Percentiles rank a stretch among this genome's conserved stretches.
These are phyloP conservation scores for Candida ficus DNA, from an alignment of 805 yeast genomes.

Conservation along the genomic window DNA sequence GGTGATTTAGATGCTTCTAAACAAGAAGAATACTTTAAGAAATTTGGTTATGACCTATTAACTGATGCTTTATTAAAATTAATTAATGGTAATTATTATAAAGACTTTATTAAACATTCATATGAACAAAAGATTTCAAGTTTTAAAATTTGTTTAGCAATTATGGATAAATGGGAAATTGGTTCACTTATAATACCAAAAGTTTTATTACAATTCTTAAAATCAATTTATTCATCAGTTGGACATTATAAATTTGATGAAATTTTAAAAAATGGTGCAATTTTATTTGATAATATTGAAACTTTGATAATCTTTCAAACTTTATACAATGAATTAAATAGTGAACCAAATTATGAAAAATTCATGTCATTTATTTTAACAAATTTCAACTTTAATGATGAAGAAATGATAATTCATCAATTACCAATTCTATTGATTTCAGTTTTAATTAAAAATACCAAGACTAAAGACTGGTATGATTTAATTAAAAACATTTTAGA, in stretches of 20 bases:
- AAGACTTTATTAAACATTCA: constrained; percentile 12
- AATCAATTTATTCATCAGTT: constrained; percentile 35
- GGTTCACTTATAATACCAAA: constrained; percentile 70
- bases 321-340: constrained; percentile 38
- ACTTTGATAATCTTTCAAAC: constrained; percentile 73
- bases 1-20: constrained; percentile 44
- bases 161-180: constrained; percentile 94
- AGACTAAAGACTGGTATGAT: constrained; percentile 29
- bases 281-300: constrained; percentile 85
- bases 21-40: constrained; percentile 45
- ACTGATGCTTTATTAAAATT: constrained; percentile 47
- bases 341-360: constrained; percentile 32
- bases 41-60: constrained; percentile 48
- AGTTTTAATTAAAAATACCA: constrained; percentile 28
- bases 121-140: constrained; percentile 40
- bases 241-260: constrained; percentile 32
- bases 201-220: constrained; percentile 61
- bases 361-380: constrained; percentile 55
- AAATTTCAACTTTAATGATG: constrained; percentile 75
- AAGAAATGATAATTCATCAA: constrained; percentile 76
- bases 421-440: constrained; percentile 64
- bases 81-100: constrained; percentile 30
- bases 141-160: constrained; percentile 59
- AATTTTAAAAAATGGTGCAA: constrained; percentile 51
- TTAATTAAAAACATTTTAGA: constrained; percentile 41